phyloP scores from a whole-genome alignment of 1,284 basidiomycete genomes.

The Pseudozyma pruni region DNA sequence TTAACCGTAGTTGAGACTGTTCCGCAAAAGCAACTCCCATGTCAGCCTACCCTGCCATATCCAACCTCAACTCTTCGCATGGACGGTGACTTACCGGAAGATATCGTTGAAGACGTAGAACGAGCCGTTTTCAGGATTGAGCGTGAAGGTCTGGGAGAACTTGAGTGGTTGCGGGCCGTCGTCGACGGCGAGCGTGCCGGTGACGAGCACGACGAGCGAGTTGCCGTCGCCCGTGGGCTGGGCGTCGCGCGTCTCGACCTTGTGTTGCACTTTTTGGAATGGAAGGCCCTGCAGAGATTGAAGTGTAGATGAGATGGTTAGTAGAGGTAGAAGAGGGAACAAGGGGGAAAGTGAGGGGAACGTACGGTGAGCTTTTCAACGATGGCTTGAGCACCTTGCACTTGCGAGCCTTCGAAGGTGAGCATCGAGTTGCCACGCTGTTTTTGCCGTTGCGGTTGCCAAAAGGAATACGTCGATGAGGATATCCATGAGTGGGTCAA shows the following conservation, averaged over 20 bases:
- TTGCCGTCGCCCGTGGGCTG: slow-evolving; percentile 81
- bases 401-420: slow-evolving; percentile 80
- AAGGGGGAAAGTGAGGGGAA: slow-evolving; percentile 14
- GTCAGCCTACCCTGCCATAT: too few relatives aligned
- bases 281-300: slow-evolving; percentile 75
- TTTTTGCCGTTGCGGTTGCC: background rate
- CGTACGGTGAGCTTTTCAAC: slow-evolving; percentile 82
- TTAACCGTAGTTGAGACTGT: slow-evolving; percentile 62
- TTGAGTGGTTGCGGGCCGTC: slow-evolving; percentile 29
- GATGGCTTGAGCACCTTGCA: slow-evolving; percentile 76
- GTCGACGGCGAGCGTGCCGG: slow-evolving; percentile 76
- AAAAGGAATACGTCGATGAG: too few relatives aligned
- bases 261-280: slow-evolving; percentile 84
- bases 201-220: slow-evolving; percentile 86
- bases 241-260: slow-evolving; percentile 84
- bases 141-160: slow-evolving; percentile 76
- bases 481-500: too few relatives aligned
- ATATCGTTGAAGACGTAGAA: slow-evolving; percentile 81
- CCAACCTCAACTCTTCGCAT: background rate
- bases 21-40: too few relatives aligned
- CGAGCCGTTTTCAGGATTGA: slow-evolving; percentile 79
- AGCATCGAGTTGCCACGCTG: slow-evolving; percentile 89
- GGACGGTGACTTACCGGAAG: slow-evolving; percentile 49
- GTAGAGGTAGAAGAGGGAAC: background rate
- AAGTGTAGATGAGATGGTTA: background rate